Percentiles rank a stretch among this genome's conserved stretches.
These are phyloP conservation scores for Kernera saxatilis DNA, from an alignment of 345 rosid genomes.

Conservation along the genomic window DNA sequence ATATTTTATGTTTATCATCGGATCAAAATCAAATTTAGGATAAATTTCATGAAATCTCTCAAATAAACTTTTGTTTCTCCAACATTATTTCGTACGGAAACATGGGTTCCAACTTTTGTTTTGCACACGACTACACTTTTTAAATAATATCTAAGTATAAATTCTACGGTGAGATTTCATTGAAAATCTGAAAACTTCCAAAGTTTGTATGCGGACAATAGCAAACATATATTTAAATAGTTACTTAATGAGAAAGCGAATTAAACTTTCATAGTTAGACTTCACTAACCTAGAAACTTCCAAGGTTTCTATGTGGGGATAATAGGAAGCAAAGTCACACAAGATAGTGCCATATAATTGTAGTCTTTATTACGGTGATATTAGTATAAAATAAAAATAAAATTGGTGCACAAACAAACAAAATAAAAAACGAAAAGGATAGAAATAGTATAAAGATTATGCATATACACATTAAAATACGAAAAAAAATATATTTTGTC, in stretches of 20 bases:
- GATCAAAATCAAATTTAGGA: constrained; percentile 14
- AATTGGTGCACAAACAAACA: not conserved
- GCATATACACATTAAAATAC: not conserved
- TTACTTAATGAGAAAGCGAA: too few species aligned
- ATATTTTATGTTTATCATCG: not conserved
- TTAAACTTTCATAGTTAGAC: too few species aligned
- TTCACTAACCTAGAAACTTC: not conserved
- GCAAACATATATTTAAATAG: too few species aligned
- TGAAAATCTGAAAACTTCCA: not conserved
- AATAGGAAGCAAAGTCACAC: constrained; percentile 25
- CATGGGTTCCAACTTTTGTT: constrained; percentile 6
- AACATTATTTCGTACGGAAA: constrained; percentile 11
- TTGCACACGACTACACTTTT: not conserved
- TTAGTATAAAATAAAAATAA: not conserved
- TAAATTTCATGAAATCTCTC: not conserved
- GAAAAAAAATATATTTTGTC: not conserved
- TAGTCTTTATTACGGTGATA: not conserved
- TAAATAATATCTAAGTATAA: not conserved
- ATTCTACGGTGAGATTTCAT: not conserved
- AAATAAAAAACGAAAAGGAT: not conserved
- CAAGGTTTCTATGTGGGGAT: not conserved
- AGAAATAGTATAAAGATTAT: not conserved
- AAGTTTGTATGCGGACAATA: not conserved
- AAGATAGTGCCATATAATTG: not conserved
- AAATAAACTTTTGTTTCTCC: not conserved